Conservation (phyloP, 805 yeast species). For the Candida lessepsii region DNA sequence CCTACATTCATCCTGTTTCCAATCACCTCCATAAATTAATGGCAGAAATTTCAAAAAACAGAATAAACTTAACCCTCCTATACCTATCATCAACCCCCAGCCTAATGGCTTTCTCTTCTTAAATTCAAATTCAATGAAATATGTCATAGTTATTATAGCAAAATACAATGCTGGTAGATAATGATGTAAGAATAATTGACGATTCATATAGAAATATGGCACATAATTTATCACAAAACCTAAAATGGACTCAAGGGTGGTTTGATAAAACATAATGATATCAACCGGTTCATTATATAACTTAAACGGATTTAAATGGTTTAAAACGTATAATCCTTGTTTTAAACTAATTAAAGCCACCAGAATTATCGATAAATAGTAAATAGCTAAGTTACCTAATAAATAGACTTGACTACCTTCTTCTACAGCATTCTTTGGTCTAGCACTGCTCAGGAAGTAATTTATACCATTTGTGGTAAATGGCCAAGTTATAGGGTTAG, state of each 20-base stretch:
- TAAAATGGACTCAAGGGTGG: conserved; percentile 37
- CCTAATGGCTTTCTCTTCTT: conserved; percentile 28
- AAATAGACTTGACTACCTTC: conserved; percentile 47
- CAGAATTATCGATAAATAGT: conserved; percentile 44
- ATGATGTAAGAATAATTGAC: conserved; percentile 43
- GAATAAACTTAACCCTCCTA: conserved; percentile 19
- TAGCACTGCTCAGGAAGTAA: conserved; percentile 46
- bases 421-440: conserved; percentile 13
- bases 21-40: conserved; percentile 44
- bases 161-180: conserved; percentile 53
- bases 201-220: conserved; percentile 49
- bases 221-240: conserved; percentile 61
- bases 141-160: conserved; percentile 44
- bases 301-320: conserved; percentile 31
- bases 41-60: conserved; percentile 37
- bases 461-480: conserved; percentile 55
- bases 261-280: conserved; percentile 18
- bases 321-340: conserved; percentile 21
- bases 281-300: conserved; percentile 16
- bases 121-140: conserved; percentile 42
- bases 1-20: conserved; percentile 45
- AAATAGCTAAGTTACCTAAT: conserved; percentile 62
- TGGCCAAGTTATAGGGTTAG: conserved; percentile 67
- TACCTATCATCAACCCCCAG: conserved; percentile 18
- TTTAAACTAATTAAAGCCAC: conserved; percentile 26